A percentile compares a stretch with the other conserved stretches of the same genome.
These are phyloP conservation scores for Microbotryum saponariae DNA, from an alignment of 1,284 basidiomycete genomes.

Conservation along the genomic window DNA sequence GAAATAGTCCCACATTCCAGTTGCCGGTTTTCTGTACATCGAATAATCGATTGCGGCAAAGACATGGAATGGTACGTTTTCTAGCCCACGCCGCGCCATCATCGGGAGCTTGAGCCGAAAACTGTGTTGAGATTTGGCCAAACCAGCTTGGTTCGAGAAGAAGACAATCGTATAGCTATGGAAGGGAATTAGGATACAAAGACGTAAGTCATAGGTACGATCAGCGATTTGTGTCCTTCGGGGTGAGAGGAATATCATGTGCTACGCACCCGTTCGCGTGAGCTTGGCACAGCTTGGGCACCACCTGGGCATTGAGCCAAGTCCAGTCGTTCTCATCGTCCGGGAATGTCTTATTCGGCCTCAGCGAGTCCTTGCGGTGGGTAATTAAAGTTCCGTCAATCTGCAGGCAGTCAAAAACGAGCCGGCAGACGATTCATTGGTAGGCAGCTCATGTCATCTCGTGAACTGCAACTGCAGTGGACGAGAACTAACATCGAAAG, in stretches of 20 bases:
- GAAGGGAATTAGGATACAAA: neutral
- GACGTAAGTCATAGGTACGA: neutral
- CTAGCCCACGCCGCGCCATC: slow-evolving; percentile 46
- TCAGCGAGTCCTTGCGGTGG: slow-evolving; percentile 40
- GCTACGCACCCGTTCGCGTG: slow-evolving; percentile 54
- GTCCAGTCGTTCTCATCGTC: slow-evolving; percentile 53
- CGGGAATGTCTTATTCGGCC: slow-evolving; percentile 48
- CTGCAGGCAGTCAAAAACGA: neutral
- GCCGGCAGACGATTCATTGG: neutral
- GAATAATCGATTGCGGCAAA: slow-evolving; percentile 71
- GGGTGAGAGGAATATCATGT: slow-evolving; percentile 8
- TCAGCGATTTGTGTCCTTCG: neutral
- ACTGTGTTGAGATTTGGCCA: slow-evolving; percentile 43
- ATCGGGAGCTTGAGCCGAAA: slow-evolving; percentile 70
- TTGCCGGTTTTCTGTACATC: slow-evolving; percentile 76
- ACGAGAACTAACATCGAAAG: slow-evolving; percentile 9
- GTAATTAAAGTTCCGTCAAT: slow-evolving; percentile 77
- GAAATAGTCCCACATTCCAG: slow-evolving; percentile 74
- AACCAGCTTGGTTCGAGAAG: slow-evolving; percentile 64
- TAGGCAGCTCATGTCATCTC: neutral
- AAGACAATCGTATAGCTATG: slow-evolving; percentile 55
- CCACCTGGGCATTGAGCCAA: slow-evolving; percentile 69
- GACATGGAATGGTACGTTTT: slow-evolving; percentile 70
- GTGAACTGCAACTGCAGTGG: neutral
- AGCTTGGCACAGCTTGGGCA: slow-evolving; percentile 55